A percentile compares a stretch with the other conserved stretches of the same genome.
These are phyloP conservation scores for Myriosclerotinia duriaeana DNA, from an alignment of 2,329 filamentous ascomycete genomes.

Conservation along the genomic window DNA sequence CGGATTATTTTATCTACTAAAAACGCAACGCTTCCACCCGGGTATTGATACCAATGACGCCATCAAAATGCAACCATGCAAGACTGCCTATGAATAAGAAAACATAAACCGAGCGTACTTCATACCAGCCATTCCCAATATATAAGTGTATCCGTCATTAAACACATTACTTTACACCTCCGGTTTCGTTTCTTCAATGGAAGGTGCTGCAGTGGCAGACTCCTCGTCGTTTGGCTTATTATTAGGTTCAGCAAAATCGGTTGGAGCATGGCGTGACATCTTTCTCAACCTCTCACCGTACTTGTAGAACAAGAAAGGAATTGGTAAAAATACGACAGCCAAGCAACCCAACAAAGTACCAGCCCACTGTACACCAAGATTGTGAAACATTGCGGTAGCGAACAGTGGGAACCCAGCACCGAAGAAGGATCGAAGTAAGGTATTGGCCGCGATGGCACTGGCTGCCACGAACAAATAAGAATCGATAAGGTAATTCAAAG, in stretches of 20 bases:
- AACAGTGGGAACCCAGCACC: slow-evolving; percentile 38
- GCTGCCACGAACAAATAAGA: slow-evolving; percentile 31
- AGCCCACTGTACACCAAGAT: slow-evolving; percentile 44
- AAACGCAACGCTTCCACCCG: slow-evolving; percentile 11
- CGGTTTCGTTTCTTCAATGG: slow-evolving; percentile 3
- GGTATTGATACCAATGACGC: slow-evolving; percentile 17
- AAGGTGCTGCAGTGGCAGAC: slow-evolving; percentile 7
- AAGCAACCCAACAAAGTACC: slow-evolving; percentile 45
- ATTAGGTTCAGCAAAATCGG: slow-evolving; percentile 14
- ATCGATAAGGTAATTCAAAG: slow-evolving; percentile 31
- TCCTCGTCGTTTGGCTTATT: slow-evolving; percentile 15
- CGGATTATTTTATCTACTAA: not conserved
- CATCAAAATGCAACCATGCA: slow-evolving; percentile 11
- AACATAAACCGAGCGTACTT: slow-evolving; percentile 2
- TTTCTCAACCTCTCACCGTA: slow-evolving; percentile 58
- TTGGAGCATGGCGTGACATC: slow-evolving; percentile 27
- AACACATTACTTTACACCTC: slow-evolving; percentile 14
- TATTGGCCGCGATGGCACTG: slow-evolving; percentile 32
- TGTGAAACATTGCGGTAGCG: slow-evolving; percentile 42
- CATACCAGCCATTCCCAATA: slow-evolving; percentile 12
- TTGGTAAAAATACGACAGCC: slow-evolving; percentile 43
- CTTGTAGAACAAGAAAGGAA: slow-evolving; percentile 48
- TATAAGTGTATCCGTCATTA: slow-evolving; percentile 3
- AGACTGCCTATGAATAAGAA: not conserved
- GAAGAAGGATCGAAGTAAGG: slow-evolving; percentile 29